phyloP scores from a whole-genome alignment of 345 rosid genomes.

The Melaleuca alternifolia region DNA sequence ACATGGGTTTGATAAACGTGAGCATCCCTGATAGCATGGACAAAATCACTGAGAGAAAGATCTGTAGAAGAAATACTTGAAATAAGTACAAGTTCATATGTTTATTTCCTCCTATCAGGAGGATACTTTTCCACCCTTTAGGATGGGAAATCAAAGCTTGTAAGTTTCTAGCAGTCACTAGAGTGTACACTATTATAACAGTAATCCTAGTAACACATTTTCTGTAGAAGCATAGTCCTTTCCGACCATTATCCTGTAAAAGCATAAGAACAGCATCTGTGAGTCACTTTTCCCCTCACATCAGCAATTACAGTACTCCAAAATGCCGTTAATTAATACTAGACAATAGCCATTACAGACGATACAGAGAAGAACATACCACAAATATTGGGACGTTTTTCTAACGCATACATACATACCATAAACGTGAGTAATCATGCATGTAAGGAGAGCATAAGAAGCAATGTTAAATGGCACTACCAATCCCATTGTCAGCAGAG shows the following conservation, averaged over 20 bases:
- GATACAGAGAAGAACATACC: no score
- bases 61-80: slow-evolving; percentile 19
- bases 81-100: no score
- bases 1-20: no score
- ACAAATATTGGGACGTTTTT: not conserved
- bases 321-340: no score
- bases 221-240: no score
- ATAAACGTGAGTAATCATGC: slow-evolving; percentile 87
- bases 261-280: no score
- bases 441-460: slow-evolving; percentile 80
- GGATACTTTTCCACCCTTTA: no score
- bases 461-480: slow-evolving; percentile 95
- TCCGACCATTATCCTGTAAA: no score
- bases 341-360: not conserved
- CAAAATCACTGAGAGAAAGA: slow-evolving; percentile 74
- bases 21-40: slow-evolving; percentile 60
- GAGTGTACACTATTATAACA: not conserved
- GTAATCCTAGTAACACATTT: not conserved
- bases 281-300: not conserved
- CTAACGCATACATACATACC: slow-evolving; percentile 23
- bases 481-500: slow-evolving; percentile 89
- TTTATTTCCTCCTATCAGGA: no score
- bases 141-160: no score
- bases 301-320: not conserved
- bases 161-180: not conserved